Base-by-base conservation (phyloP, 805 yeast genomes). In the Lachancea mirantina region DNA sequence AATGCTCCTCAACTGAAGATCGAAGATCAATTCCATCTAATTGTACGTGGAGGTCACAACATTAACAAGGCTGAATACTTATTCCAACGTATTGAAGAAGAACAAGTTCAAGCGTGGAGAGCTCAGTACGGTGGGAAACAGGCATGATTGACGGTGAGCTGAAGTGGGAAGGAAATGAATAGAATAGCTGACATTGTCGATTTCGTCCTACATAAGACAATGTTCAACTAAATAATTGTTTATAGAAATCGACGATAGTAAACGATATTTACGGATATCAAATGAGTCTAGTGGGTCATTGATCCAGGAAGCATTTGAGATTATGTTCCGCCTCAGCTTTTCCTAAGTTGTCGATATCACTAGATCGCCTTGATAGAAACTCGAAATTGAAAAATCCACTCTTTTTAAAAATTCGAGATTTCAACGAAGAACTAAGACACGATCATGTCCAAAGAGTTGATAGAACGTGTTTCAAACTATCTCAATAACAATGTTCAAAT, bases 21-120 rank as follows among this genome's bases (percentile, higher is more conserved):
- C 42, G 84, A 87, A 18, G 85, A 85, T 53, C 64, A 69, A 42
- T 81, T 89, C 54, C 74, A 76, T 39, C 58, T 82, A 35, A 73
- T 78, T 29, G 67, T 92, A 45, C 63, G 68, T 47, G 74, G 72
- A 21, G 96, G 94, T 21, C 98, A 92, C 61, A 75, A 80, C 61
- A 81, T 92, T 42, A 89, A 85, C 41, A 78, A 84, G 56, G 89
- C 97, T 11, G 84, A 84, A 64, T 87, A 92, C 63, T 68, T 92
- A 64, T 92, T 92, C 72, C 73, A 70, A 53, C 78, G 96, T 65
- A 92, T 92, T 47, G 97, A 89, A 45, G 94, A 84, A 52, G 77
- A 77, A 64, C 80, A 82, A 68, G 70, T 88, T 41, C 92, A 75
- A 7, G 81, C 75, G 51, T 85, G 96, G 94, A 80, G 94, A 66